Percentiles rank a stretch among this genome's conserved stretches.
Conservation (phyloP, 768 basidiomycete genomes). For the Leccinellum luteum region DNA sequence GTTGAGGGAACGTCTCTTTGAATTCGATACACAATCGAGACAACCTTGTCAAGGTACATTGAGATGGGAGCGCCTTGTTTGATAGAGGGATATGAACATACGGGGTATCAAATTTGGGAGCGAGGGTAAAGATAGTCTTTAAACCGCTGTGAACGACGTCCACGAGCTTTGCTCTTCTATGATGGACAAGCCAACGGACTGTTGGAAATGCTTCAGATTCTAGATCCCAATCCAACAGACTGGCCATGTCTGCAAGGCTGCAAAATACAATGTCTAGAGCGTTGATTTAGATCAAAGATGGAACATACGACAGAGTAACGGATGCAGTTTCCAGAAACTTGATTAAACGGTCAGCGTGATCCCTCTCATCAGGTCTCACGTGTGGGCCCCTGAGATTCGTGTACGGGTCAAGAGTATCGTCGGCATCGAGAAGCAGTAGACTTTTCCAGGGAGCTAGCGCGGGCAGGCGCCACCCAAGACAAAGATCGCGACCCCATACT, state of each 20-base stretch:
- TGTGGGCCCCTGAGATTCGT: constrained; percentile 58
- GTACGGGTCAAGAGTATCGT: constrained; percentile 55
- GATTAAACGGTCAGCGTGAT: constrained; percentile 66
- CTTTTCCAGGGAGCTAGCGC: constrained; percentile 90
- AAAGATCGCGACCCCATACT: constrained; percentile 66
- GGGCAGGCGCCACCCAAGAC: constrained; percentile 71
- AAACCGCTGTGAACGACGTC: constrained; percentile 78
- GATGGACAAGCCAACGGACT: constrained; percentile 91
- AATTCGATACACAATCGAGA: constrained; percentile 59
- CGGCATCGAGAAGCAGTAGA: constrained; percentile 68
- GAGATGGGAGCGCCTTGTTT: neutral
- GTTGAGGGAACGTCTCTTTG: constrained; percentile 53
- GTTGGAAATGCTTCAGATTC: constrained; percentile 82
- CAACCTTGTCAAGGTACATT: constrained; percentile 2
- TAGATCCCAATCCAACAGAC: constrained; percentile 77
- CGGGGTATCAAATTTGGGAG: constrained; percentile 60
- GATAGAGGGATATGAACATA: constrained; percentile 36
- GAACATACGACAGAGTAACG: constrained; percentile 71
- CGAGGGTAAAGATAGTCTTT: constrained; percentile 78
- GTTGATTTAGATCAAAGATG: neutral
- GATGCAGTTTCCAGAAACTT: constrained; percentile 74
- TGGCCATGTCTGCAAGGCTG: constrained; percentile 78
- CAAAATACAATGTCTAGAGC: neutral
- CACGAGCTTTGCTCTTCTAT: constrained; percentile 85
- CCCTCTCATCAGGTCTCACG: constrained; percentile 60